These are phyloP conservation scores for Fusarium tanahbumbuense DNA, from an alignment of 2,329 filamentous ascomycete species.

Conservation along the genomic window DNA sequence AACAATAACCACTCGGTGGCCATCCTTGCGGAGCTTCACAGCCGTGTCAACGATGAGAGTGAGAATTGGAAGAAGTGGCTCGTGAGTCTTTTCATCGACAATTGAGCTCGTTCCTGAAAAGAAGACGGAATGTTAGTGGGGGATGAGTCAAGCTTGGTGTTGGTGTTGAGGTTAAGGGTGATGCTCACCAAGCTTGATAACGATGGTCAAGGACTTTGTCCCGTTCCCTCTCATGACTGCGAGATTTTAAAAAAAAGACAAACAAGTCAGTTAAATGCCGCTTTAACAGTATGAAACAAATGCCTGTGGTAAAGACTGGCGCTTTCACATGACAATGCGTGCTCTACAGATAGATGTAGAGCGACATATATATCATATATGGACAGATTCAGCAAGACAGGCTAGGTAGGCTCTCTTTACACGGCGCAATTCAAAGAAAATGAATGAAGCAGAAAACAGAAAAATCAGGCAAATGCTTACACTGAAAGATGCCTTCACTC, in stretches of 20 bases:
- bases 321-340: slow-evolving; percentile 27
- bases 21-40: slow-evolving; percentile 86
- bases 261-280: slow-evolving; percentile 64
- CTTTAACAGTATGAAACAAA: slow-evolving; percentile 9
- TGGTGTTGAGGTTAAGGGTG: slow-evolving; percentile 5
- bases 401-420: slow-evolving; percentile 21
- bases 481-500: slow-evolving; percentile 43
- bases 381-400: slow-evolving; percentile 19
- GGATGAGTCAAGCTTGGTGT: slow-evolving; percentile 22
- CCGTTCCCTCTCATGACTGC: slow-evolving; percentile 70
- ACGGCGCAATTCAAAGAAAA: slow-evolving; percentile 19
- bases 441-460: slow-evolving; percentile 26
- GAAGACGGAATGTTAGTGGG: slow-evolving; percentile 36
- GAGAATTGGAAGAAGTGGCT: slow-evolving; percentile 90
- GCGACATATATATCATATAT: slow-evolving; percentile 24
- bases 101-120: slow-evolving; percentile 97
- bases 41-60: slow-evolving; percentile 95
- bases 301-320: slow-evolving; percentile 4
- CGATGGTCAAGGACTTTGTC: slow-evolving; percentile 65
- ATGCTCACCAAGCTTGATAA: slow-evolving; percentile 85
- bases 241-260: slow-evolving; percentile 21
- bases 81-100: slow-evolving; percentile 94
- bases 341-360: slow-evolving; percentile 12
- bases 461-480: slow-evolving; percentile 37
- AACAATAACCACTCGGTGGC: slow-evolving; percentile 93